Base-by-base conservation (phyloP, 2,329 filamentous ascomycete genomes). In the Colletotrichum phormii region DNA sequence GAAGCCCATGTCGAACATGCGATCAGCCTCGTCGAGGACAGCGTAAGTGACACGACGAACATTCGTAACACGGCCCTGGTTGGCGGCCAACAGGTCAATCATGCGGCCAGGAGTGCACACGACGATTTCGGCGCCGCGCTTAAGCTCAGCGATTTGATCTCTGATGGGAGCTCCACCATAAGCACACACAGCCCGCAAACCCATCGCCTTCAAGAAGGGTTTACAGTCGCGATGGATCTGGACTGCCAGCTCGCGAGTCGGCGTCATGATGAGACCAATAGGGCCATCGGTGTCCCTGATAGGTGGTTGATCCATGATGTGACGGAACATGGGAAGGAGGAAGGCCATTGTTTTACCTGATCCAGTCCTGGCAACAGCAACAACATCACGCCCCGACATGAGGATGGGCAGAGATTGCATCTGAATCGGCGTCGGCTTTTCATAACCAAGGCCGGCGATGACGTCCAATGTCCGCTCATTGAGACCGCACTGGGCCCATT, bases 1-100 rank as follows among this genome's bases (percentile, higher is more conserved):
- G 79, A 99, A 99, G 15, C 97, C 97, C 97, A 99, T 98, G 81
- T 99, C 97, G 80, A 98, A 98, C 97, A 99, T 98, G 74, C 97
- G 93, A 83, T 99, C 97, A 60, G 97, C 97, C 84, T 99, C 97
- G 80, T 99, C 97, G 51, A 99, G 89, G 12, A 99, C 97, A 29
- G 98, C 91, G 81, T 98, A 99, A 0, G 95, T 97, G 13, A 98
- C 94, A 75, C 97, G 90, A 76, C 90, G 91, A 69, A 99, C 87
- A 79, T 97, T 98, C 13, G 96, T 97, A 11, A 98, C 95, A 75
- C 95, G 91, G n/a, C 96, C 96, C 76, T 94, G 93, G 80, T 98
- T 99, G 64, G 95, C 95, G 53, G 95, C 94, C 37, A 99, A 87
- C 22, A 99, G 89, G 86, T 99, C 97, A 78, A 99, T 98, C 88